A percentile compares a stretch with the other conserved stretches of the same genome.
Conservation (phyloP, 306 rosid species). For the Notholithocarpus densiflorus region DNA sequence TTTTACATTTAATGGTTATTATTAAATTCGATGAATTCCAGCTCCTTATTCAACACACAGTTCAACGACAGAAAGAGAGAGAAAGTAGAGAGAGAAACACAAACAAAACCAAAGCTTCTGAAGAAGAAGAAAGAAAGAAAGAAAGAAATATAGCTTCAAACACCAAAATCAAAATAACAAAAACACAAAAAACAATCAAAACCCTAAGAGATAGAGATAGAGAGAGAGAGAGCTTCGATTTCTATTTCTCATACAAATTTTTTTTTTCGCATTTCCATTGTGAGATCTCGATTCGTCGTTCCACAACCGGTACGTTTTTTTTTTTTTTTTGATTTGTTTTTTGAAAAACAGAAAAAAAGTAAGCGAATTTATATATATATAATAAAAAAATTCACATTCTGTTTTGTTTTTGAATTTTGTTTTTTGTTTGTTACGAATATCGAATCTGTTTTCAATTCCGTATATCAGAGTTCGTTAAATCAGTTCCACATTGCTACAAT, state of each 20-base stretch:
- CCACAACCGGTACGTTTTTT: conserved; percentile 41
- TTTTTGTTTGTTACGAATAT: not conserved
- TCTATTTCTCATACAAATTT: conserved; percentile 3
- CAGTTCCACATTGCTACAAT: conserved; percentile 34
- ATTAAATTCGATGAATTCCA: not conserved
- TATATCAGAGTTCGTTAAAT: conserved; percentile 15
- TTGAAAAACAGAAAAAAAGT: too few species aligned
- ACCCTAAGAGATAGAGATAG: conserved; percentile 45
- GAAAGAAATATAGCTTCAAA: not conserved
- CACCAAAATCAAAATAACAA: too few species aligned
- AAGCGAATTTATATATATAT: too few species aligned
- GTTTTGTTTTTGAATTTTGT: too few species aligned
- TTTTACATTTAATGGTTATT: not conserved
- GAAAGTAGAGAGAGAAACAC: conserved; percentile 11
- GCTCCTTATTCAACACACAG: conserved; percentile 33
- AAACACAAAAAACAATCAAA: conserved; percentile 17
- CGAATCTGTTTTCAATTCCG: conserved; percentile 32
- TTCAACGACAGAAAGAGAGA: conserved; percentile 40
- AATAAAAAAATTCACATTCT: too few species aligned
- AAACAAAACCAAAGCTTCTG: conserved; percentile 1
- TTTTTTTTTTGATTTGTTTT: not conserved
- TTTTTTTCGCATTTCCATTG: conserved; percentile 38
- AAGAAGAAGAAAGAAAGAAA: conserved; percentile 11
- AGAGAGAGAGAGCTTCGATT: conserved; percentile 27
- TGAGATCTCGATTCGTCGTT: conserved; percentile 64